Evolutionary conservation across 1,139 yeast species (phyloP).

Genomic region (Zygoascus sp.): DNA sequence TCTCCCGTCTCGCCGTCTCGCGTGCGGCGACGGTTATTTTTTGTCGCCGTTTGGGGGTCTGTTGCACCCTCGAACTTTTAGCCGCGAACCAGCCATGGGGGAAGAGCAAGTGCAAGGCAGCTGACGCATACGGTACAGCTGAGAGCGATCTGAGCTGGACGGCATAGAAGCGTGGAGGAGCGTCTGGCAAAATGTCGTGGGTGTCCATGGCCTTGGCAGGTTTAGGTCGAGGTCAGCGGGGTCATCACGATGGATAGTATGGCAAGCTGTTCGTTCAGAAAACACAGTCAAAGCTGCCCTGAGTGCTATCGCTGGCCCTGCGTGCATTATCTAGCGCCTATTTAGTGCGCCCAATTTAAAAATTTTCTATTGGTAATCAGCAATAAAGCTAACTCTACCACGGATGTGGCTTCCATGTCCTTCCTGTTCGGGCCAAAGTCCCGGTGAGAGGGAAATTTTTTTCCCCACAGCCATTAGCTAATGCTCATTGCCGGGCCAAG

Average conservation of each 20-base stretch:
- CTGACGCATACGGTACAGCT: too few species aligned
- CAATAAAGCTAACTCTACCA: background rate
- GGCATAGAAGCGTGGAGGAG: too few species aligned
- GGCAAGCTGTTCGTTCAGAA: too few species aligned
- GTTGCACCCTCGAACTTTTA: background rate
- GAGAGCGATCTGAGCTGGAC: too few species aligned
- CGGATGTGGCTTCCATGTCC: background rate
- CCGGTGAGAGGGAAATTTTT: background rate
- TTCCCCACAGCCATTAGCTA: background rate
- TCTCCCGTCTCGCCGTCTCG: background rate
- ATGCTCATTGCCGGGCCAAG: background rate
- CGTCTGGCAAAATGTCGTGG: too few species aligned
- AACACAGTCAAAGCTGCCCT: too few species aligned
- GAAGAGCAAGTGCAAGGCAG: background rate
- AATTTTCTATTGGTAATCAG: too few species aligned
- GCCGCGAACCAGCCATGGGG: background rate
- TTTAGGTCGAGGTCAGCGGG: too few species aligned
- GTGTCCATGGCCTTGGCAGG: too few species aligned
- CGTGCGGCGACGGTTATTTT: constrained; percentile 1
- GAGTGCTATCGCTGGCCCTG: too few species aligned
- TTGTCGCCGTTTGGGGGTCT: background rate
- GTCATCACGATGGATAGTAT: too few species aligned
- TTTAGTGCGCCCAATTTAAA: background rate
- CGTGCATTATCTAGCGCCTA: too few species aligned
- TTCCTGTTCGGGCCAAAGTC: background rate